phyloP scores from a whole-genome alignment of 495 filamentous ascomycete species.

The Melanomma pulvis-pyrius region DNA sequence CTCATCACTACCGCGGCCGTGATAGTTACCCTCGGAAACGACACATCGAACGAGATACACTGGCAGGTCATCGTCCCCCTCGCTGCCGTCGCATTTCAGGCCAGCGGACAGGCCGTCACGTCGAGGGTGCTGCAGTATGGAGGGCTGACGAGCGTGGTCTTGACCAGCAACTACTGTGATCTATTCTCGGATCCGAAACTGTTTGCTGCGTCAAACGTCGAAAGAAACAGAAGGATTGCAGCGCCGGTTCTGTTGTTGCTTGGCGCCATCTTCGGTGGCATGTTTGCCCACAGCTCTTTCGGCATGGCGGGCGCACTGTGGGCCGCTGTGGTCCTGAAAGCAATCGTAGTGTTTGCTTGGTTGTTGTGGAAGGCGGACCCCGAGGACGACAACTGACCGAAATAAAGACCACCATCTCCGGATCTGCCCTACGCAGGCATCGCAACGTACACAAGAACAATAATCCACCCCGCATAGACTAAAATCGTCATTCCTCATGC shows the following conservation, averaged over 20 bases:
- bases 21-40: conserved; percentile 55
- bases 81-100: conserved; percentile 68
- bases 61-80: conserved; percentile 66
- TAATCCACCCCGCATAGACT: neutral
- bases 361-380: conserved; percentile 52
- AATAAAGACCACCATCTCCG: too few relatives aligned
- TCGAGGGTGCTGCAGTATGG: conserved; percentile 66
- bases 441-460: neutral
- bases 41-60: conserved; percentile 50
- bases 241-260: conserved; percentile 62
- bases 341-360: conserved; percentile 57
- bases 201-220: conserved; percentile 53
- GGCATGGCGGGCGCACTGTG: conserved; percentile 67
- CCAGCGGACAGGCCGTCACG: conserved; percentile 68
- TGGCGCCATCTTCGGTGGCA: conserved; percentile 63
- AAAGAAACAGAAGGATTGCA: conserved; percentile 60
- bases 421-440: neutral
- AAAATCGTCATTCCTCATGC: neutral
- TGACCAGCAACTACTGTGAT: conserved; percentile 74
- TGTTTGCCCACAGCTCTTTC: conserved; percentile 57
- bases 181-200: conserved; percentile 65
- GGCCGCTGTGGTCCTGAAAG: conserved; percentile 61
- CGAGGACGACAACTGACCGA: conserved; percentile 9
- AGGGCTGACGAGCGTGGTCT: conserved; percentile 67
- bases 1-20: conserved; percentile 60